phyloP scores from a whole-genome alignment of 352 stramenopile genomes.

The Phytophthora niederhauseri region DNA sequence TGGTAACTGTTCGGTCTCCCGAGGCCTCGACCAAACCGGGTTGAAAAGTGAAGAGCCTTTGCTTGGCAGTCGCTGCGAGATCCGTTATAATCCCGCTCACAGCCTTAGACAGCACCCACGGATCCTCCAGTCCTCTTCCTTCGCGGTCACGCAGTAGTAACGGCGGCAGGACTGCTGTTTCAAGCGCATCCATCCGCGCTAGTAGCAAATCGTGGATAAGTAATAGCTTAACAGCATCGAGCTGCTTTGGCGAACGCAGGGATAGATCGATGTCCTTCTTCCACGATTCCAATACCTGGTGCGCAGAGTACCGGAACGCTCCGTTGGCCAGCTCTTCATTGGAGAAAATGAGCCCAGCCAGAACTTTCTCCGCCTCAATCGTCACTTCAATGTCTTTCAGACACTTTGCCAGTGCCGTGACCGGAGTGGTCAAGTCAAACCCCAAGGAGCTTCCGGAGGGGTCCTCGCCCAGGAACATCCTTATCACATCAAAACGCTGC shows the following conservation, averaged over 20 bases:
- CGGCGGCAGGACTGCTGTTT: conserved; percentile 52
- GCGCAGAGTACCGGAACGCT: conserved; percentile 57
- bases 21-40: conserved; percentile 56
- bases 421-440: conserved; percentile 40
- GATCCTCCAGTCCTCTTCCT: conserved; percentile 64
- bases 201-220: conserved; percentile 61
- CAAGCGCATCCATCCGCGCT: conserved; percentile 35
- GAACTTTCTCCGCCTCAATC: conserved; percentile 62
- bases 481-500: conserved; percentile 67
- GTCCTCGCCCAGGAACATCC: conserved; percentile 55
- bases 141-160: conserved; percentile 71
- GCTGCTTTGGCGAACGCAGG: conserved; percentile 24
- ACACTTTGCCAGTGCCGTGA: conserved; percentile 42
- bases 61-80: conserved; percentile 53
- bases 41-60: conserved; percentile 69
- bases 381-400: conserved; percentile 60
- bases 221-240: conserved; percentile 63
- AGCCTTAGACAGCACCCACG: conserved; percentile 62
- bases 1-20: conserved; percentile 57
- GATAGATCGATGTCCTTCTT: conserved; percentile 48
- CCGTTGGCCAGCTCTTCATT: conserved; percentile 69
- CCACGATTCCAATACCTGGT: conserved; percentile 62
- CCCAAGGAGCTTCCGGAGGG: conserved; percentile 34
- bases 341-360: conserved; percentile 56
- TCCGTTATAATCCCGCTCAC: conserved; percentile 48